Conservation (phyloP, 805 yeast genomes). For the Saccharomyces paradoxus region DNA sequence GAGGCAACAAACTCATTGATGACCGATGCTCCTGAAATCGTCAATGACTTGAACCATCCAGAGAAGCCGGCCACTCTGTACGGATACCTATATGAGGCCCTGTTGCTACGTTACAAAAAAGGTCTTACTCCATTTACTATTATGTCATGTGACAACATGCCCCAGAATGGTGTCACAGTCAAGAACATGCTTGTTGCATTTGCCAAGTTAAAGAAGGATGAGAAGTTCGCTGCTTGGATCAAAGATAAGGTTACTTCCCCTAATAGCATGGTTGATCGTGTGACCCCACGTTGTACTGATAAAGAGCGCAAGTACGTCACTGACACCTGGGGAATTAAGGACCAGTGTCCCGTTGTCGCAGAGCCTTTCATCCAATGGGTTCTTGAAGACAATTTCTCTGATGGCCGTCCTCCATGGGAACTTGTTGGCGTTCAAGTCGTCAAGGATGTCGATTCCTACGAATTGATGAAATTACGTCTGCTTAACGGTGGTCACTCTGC, state of each 20-base stretch:
- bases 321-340: slow-evolving; percentile 3
- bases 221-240: slow-evolving; percentile 4
- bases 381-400: slow-evolving; percentile 5
- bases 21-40: slow-evolving; percentile 2
- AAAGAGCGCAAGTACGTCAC: slow-evolving; percentile 2
- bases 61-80: slow-evolving; percentile 1
- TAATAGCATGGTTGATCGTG: slow-evolving; percentile 7
- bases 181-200: slow-evolving; percentile 3
- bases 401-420: slow-evolving; percentile 6
- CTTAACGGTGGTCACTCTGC: slow-evolving; percentile 6
- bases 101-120: slow-evolving; percentile 1
- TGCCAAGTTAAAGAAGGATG: slow-evolving; percentile 2
- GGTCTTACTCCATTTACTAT: slow-evolving; percentile 6
- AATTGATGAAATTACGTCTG: slow-evolving; percentile 6
- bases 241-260: slow-evolving; percentile 4
- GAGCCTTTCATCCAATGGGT: slow-evolving; percentile 8
- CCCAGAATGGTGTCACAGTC: slow-evolving; percentile 4
- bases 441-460: slow-evolving; percentile 5
- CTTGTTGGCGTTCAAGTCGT: slow-evolving; percentile 5
- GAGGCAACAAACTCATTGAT: slow-evolving; percentile 3
- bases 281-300: slow-evolving; percentile 5
- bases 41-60: slow-evolving; percentile 1
- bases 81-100: slow-evolving; percentile 5
- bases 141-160: slow-evolving; percentile 8
- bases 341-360: slow-evolving; percentile 4